These are phyloP conservation scores for Colletotrichum endophyticum DNA, from an alignment of 2,329 filamentous ascomycete genomes.

Conservation along the genomic window DNA sequence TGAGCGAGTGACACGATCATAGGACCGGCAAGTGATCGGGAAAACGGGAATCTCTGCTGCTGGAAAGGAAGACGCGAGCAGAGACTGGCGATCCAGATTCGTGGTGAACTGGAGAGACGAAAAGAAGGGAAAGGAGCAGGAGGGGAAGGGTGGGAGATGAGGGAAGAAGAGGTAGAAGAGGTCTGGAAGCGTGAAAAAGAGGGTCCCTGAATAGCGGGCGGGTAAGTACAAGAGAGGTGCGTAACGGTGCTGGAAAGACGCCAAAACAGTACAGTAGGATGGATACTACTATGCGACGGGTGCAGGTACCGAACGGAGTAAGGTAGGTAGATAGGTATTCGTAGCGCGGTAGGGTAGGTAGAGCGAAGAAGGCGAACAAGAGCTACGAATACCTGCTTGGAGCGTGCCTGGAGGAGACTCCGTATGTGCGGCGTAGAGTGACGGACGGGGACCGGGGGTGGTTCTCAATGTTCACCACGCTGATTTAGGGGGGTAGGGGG, in stretches of 20 bases:
- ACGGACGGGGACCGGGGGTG: background rate
- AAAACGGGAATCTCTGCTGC: conserved; percentile 13
- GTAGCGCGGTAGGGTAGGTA: background rate
- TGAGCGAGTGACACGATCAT: conserved; percentile 24
- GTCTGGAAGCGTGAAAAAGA: conserved; percentile 12
- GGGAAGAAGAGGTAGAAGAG: conserved; percentile 17
- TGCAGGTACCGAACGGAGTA: background rate
- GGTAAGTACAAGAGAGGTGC: background rate
- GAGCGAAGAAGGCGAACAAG: background rate
- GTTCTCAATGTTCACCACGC: background rate
- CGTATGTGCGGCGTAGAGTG: conserved; percentile 3
- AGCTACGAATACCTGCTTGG: background rate
- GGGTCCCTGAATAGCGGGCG: background rate
- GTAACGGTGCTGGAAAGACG: background rate
- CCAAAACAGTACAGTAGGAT: background rate
- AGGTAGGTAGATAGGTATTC: background rate
- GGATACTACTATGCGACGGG: background rate
- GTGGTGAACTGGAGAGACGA: conserved; percentile 12
- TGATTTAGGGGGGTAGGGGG: background rate
- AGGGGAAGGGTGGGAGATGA: conserved; percentile 7
- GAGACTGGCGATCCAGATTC: conserved; percentile 18
- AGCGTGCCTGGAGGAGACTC: background rate
- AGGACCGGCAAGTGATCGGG: conserved; percentile 20
- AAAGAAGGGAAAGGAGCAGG: background rate
- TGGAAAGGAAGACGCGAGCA: background rate